phyloP scores from a whole-genome alignment of 2,329 filamentous ascomycete genomes.

The Cladobotryum mycophilum region DNA sequence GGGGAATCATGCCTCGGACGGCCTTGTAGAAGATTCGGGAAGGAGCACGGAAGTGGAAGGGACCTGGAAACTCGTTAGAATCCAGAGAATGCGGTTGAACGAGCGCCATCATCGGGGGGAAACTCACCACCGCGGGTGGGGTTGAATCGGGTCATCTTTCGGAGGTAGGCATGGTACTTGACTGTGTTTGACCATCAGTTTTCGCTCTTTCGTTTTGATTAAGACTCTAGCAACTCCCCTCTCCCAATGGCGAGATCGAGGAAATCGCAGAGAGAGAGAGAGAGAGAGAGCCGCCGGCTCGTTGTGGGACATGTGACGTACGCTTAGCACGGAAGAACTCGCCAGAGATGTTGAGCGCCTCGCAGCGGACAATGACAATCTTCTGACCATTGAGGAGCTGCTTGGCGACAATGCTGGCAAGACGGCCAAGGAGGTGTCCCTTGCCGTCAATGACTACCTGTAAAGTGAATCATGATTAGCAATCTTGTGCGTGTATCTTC shows the following conservation, averaged over 20 bases:
- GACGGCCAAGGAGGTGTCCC: slow-evolving; percentile 98
- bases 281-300: too few relatives aligned
- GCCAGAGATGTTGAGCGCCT: slow-evolving; percentile 99
- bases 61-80: slow-evolving; percentile 51
- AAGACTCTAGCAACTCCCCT: slow-evolving; percentile 6
- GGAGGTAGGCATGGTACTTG: slow-evolving; percentile 99
- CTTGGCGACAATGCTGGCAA: slow-evolving; percentile 97
- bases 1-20: slow-evolving; percentile 99
- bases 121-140: slow-evolving; percentile 90
- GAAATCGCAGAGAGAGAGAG: neutral
- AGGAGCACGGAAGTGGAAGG: slow-evolving; percentile 99
- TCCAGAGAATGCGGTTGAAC: neutral
- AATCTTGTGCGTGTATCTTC: slow-evolving; percentile 1
- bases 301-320: slow-evolving; percentile 54
- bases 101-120: slow-evolving; percentile 6
- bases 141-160: slow-evolving; percentile 99
- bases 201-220: neutral
- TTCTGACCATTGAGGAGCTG: slow-evolving; percentile 98
- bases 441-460: slow-evolving; percentile 99
- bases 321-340: slow-evolving; percentile 99
- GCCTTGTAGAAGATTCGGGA: slow-evolving; percentile 99
- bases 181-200: slow-evolving; percentile 68
- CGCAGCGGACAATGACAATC: slow-evolving; percentile 97
- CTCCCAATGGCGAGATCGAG: slow-evolving; percentile 2
- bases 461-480: slow-evolving; percentile 18